phyloP scores from a whole-genome alignment of 495 filamentous ascomycete species.

The Aspergillus nanangensis region DNA sequence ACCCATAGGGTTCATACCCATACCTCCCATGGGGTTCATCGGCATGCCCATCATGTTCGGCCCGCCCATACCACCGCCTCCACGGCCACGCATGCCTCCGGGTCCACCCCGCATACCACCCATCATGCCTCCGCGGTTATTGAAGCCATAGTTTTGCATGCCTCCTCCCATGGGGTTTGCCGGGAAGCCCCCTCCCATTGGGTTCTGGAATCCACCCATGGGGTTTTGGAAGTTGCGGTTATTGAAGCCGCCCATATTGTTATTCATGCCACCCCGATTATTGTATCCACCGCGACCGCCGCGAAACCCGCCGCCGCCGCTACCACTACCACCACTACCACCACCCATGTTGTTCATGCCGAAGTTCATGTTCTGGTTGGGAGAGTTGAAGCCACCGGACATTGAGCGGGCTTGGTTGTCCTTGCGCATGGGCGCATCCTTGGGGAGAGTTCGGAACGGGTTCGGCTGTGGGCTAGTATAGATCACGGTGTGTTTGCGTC shows the following conservation, averaged over 20 bases:
- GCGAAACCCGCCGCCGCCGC: slow-evolving; percentile 39
- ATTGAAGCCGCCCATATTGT: slow-evolving; percentile 29
- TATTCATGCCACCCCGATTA: slow-evolving; percentile 38
- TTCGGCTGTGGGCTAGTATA: slow-evolving; percentile 77
- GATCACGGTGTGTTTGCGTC: slow-evolving; percentile 65
- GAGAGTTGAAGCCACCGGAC: slow-evolving; percentile 22
- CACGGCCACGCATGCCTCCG: slow-evolving; percentile 60
- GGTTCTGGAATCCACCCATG: slow-evolving; percentile 52
- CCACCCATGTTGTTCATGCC: slow-evolving; percentile 33
- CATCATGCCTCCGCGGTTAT: slow-evolving; percentile 62
- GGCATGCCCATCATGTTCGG: slow-evolving; percentile 52
- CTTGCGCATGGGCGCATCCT: slow-evolving; percentile 76
- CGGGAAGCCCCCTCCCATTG: slow-evolving; percentile 62
- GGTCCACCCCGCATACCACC: slow-evolving; percentile 64
- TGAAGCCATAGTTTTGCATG: slow-evolving; percentile 58
- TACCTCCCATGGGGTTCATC: slow-evolving; percentile 54
- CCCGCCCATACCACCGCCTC: slow-evolving; percentile 55
- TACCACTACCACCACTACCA: no score
- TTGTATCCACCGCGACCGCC: slow-evolving; percentile 48
- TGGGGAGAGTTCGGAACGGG: slow-evolving; percentile 87
- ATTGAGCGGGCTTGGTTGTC: slow-evolving; percentile 48
- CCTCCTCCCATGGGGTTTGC: slow-evolving; percentile 47
- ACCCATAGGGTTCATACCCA: slow-evolving; percentile 60
- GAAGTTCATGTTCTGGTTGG: slow-evolving; percentile 29
- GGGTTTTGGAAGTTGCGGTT: slow-evolving; percentile 51